Base-by-base conservation (phyloP, 306 rosid genomes). In the Cyclanthera cordifolia region DNA sequence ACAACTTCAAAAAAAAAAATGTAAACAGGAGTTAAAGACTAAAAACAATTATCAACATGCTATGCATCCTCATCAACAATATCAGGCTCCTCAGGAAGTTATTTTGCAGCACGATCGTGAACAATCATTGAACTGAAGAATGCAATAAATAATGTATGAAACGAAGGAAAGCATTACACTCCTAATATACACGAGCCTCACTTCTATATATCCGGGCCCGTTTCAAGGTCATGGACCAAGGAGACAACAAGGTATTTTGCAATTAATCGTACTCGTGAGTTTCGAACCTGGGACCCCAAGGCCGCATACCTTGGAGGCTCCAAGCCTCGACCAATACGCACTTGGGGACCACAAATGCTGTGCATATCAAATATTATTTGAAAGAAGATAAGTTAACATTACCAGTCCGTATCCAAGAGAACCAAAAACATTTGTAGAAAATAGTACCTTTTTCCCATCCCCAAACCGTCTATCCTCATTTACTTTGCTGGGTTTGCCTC, bases 381-480 rank as follows among this genome's bases (percentile, higher is more conserved):
- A 24, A 39, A 28, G 28, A 4, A 28, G 24, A 20, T 16, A 67
- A 12, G n/a, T 46, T 15, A 4, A 16, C 27, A 6, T 67, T 12
- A 68, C 4, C 34, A 17, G 46, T 27, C 39, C 58, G 28, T 25
- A 19, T 51, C 28, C 20, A 10, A 30, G 32, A 50, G 32, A 52
- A 69, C 53, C 8, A 66, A 53, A 52, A 28, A 2, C 20, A 69
- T 6, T 69, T 69, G 47, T 53, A 9, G 19, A 69, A 69, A 2
- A 49, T 2, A 2, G 63, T 78, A 90, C 99, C 99, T 85, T 72
- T 71, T 83, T 79, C 69, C 59, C 84, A 58, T 45, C 84, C 77
- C 71, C 88, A 64, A 74, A 65, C 74, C 63, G 77, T 45, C 16
- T 73, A 58, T 72, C 75, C 74, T 67, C 81, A 71, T 66, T 77